These are phyloP conservation scores for Orbilia ellipsospora DNA, from an alignment of 2,329 filamentous ascomycete genomes.

Conservation along the genomic window DNA sequence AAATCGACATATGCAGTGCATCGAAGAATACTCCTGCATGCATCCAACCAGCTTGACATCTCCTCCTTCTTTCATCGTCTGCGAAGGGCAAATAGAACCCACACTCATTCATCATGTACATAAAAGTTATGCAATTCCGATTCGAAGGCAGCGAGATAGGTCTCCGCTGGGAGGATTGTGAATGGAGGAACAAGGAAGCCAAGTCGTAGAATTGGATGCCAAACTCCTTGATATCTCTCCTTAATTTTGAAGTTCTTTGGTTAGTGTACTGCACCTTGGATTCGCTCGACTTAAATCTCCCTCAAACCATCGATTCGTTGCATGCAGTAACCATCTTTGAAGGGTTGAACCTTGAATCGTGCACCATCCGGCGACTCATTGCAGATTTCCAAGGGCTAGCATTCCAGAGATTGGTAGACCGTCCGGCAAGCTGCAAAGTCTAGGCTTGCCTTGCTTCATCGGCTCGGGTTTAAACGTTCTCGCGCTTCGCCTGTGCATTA, in stretches of 20 bases:
- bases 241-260: too few species aligned
- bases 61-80: constrained; percentile 28
- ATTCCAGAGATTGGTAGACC: neutral
- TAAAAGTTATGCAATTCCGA: constrained; percentile 51
- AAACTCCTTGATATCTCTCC: too few species aligned
- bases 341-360: constrained; percentile 39
- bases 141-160: constrained; percentile 4
- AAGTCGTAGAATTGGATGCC: too few species aligned
- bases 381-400: constrained; percentile 1
- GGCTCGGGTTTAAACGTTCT: constrained; percentile 10
- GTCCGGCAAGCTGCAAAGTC: constrained; percentile 18
- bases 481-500: constrained; percentile 15
- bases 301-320: constrained; percentile 28
- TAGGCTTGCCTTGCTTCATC: neutral
- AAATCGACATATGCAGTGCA: constrained; percentile 42
- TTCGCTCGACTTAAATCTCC: constrained; percentile 38
- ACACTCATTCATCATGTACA: constrained; percentile 32
- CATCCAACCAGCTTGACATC: constrained; percentile 16
- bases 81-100: constrained; percentile 9
- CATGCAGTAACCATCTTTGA: constrained; percentile 20
- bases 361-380: constrained; percentile 23
- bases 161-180: too few species aligned
- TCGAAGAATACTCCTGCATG: constrained; percentile 43
- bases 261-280: constrained; percentile 24
- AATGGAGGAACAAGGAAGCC: too few species aligned